These are phyloP conservation scores for Globisporangium acanthophoron DNA, from an alignment of 352 stramenopile genomes.

Conservation along the genomic window DNA sequence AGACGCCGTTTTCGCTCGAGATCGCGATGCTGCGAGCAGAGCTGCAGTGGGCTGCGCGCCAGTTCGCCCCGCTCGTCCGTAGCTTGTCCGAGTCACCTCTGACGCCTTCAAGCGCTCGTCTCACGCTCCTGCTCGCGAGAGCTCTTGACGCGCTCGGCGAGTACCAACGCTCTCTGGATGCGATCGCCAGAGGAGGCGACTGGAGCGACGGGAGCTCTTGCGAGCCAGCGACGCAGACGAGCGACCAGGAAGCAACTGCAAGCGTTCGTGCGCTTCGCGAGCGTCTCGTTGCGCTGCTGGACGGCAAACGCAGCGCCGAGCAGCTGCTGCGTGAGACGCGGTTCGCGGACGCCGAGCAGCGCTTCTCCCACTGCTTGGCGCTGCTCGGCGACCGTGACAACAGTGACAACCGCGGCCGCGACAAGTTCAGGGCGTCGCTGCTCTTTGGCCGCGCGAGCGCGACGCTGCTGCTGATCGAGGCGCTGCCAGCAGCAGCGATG, in stretches of 20 bases:
- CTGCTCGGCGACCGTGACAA: constrained; percentile 6
- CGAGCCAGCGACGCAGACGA: neutral
- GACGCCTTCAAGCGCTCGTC: constrained; percentile 2
- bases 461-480: constrained; percentile 2
- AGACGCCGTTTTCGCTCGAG: constrained; percentile 20
- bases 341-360: constrained; percentile 11
- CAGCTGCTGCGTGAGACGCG: constrained; percentile 10
- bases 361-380: constrained; percentile 20
- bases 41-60: constrained; percentile 16
- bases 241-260: neutral
- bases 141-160: constrained; percentile 16
- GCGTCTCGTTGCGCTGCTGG: constrained; percentile 12
- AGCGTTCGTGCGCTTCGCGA: constrained; percentile 4
- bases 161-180: constrained; percentile 18
- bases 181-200: neutral
- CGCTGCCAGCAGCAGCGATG: neutral
- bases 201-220: neutral
- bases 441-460: constrained; percentile 20
- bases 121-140: constrained; percentile 23
- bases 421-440: constrained; percentile 13
- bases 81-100: constrained; percentile 18
- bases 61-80: constrained; percentile 12
- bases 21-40: constrained; percentile 13
- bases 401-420: constrained; percentile 5
- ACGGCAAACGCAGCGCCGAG: constrained; percentile 17